Conservation (phyloP, 2,329 filamentous ascomycete genomes). For the Thielaviopsis musarum region DNA sequence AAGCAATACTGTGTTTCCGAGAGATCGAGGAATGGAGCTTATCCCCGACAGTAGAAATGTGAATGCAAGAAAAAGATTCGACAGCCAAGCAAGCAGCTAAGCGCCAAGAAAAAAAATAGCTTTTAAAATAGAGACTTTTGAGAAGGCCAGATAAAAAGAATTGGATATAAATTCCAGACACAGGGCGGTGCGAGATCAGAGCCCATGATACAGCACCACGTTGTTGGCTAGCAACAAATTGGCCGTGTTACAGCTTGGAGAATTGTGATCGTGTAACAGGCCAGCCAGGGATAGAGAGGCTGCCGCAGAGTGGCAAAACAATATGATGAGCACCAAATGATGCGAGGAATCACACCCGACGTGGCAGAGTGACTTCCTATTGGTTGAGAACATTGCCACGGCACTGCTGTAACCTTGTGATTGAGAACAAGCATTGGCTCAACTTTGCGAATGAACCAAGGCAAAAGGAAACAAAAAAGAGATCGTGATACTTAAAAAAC, state of each 20-base stretch:
- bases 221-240: not conserved
- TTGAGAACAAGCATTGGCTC: not conserved
- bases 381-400: not conserved
- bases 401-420: not conserved
- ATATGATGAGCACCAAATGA: not conserved
- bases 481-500: not conserved
- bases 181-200: not conserved
- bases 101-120: not conserved
- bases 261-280: not conserved
- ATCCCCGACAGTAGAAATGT: not conserved
- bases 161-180: not conserved
- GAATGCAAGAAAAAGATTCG: not conserved
- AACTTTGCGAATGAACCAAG: not conserved
- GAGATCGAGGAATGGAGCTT: not conserved
- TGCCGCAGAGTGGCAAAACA: not conserved
- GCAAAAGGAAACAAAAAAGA: not conserved
- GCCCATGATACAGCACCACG: not conserved
- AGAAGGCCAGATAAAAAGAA: not conserved
- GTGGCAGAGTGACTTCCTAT: not conserved
- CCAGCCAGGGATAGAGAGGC: not conserved
- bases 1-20: not conserved
- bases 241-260: not conserved
- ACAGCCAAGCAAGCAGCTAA: not conserved
- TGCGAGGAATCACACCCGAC: not conserved
- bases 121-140: not conserved